phyloP scores from a whole-genome alignment of 192 early-diverging fungal species.

The Coemansia sp. region DNA sequence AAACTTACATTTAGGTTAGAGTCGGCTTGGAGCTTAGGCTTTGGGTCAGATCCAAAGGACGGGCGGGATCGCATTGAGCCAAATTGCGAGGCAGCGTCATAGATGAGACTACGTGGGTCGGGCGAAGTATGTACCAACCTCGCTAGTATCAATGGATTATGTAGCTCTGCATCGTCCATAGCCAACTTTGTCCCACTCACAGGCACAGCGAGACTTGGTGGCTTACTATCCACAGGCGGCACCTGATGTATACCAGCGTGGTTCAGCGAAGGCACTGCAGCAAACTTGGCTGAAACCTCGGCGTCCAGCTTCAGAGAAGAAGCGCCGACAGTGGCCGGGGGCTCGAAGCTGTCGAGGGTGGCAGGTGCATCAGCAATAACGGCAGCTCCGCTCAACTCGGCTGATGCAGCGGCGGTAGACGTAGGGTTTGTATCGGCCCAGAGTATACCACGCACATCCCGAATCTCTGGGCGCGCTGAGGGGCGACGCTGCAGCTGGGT shows the following conservation, averaged over 20 bases:
- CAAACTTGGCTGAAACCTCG: neutral
- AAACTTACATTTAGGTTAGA: slow-evolving; percentile 8
- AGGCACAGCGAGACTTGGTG: neutral
- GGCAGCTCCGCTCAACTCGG: slow-evolving; percentile 8
- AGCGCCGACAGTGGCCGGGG: neutral
- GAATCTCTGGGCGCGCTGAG: slow-evolving; percentile 43
- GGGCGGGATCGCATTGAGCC: slow-evolving; percentile 46
- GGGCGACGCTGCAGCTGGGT: slow-evolving; percentile 18
- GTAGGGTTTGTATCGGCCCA: slow-evolving; percentile 31
- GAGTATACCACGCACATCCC: slow-evolving; percentile 33
- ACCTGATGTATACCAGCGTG: neutral
- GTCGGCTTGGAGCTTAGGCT: neutral
- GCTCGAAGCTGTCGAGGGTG: slow-evolving; percentile 24
- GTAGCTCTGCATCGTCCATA: neutral
- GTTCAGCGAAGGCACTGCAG: neutral
- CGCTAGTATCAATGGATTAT: slow-evolving; percentile 17
- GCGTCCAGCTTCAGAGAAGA: neutral
- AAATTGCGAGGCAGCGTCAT: slow-evolving; percentile 51
- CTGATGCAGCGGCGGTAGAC: slow-evolving; percentile 7
- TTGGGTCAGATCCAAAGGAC: slow-evolving; percentile 4
- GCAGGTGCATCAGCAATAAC: slow-evolving; percentile 6
- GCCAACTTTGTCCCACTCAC: neutral
- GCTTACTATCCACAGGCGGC: neutral
- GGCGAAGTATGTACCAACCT: slow-evolving; percentile 44
- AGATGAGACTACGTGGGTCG: slow-evolving; percentile 51